Base-by-base conservation (phyloP, 1,284 basidiomycete genomes). In the Boletus semigastroideus region DNA sequence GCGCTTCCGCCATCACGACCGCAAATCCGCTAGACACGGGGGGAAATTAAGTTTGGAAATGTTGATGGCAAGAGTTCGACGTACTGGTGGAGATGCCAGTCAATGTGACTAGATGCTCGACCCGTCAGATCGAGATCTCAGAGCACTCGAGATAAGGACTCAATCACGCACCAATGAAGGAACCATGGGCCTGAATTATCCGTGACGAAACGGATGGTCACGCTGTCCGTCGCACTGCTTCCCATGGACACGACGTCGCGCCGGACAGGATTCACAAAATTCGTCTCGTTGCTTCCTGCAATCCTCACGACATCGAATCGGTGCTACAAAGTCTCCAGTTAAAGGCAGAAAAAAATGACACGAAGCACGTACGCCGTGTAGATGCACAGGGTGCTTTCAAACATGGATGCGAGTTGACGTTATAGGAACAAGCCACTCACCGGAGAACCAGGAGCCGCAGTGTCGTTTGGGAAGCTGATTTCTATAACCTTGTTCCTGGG, bases 181-280 rank as follows among this genome's bases (percentile, higher is more conserved):
- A 76, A 71, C 77, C 78, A 78, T 10, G 77, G 76, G 7, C 78
- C 78, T 5, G 74, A 57, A 45, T 79, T 79, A 49, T 78, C 66
- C 4, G 77, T 76, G 22, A 48, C 49, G 55, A 78, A 79, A 37
- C 77, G 74, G 43, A 79, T 72, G 5, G 74, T 76, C 14, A 74
- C 73, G 25, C 73, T 72, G 52, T 72, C 67, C 1, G 58, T 66
- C 1, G 55, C 0, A 0, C 1, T 11, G 4, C 0, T 13, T 4
- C 66, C 67, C 0, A 60, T 49, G 13, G 57, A 62, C 2, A 67
- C 63, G 2, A 64, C 61, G 19, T 67, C 66, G 1, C 69, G 58
- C 3, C 64, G 56, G 22, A 70, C 55, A 4, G 66, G 66, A 27
- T 68, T 64, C 14, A 42, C 48, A 14, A 62, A 71, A 42, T 67